Evolutionary conservation across 1,284 basidiomycete species (phyloP).

Genomic region (Anthracocystis walkeri): DNA sequence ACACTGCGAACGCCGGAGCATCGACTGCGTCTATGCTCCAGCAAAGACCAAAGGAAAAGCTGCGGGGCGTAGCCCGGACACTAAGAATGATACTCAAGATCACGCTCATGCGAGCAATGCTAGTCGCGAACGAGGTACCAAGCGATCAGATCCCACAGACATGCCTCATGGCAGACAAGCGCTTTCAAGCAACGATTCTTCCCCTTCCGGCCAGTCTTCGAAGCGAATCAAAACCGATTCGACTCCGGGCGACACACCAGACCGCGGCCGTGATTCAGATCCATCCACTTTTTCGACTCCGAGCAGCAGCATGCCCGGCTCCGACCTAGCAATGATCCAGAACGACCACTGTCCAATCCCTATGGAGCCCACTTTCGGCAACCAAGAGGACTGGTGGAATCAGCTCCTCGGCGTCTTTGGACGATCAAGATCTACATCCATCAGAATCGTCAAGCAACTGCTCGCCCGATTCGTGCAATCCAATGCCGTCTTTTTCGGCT

Average conservation of each 20-base stretch:
- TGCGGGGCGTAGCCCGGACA: conserved; percentile 10
- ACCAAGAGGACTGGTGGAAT: conserved; percentile 39
- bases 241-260: neutral
- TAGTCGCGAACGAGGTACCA: conserved; percentile 14
- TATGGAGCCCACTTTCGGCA: conserved; percentile 27
- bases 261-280: neutral
- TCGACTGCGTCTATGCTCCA: conserved; percentile 43
- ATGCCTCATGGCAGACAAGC: neutral
- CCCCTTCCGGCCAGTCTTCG: neutral
- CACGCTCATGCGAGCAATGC: neutral
- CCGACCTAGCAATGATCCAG: conserved; percentile 54
- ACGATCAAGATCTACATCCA: conserved; percentile 17
- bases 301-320: conserved; percentile 45
- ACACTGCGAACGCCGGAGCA: conserved; percentile 46
- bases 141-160: conserved; percentile 10
- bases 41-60: conserved; percentile 31
- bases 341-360: conserved; percentile 36
- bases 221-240: conserved; percentile 11
- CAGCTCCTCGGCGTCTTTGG: conserved; percentile 31
- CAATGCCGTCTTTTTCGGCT: conserved; percentile 55
- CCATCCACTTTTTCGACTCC: conserved; percentile 8
- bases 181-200: no score
- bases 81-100: neutral
- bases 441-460: conserved; percentile 36
- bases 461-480: conserved; percentile 48